Conservation (phyloP, 192 early-diverging fungal genomes). For the Umbelopsis sp. region DNA sequence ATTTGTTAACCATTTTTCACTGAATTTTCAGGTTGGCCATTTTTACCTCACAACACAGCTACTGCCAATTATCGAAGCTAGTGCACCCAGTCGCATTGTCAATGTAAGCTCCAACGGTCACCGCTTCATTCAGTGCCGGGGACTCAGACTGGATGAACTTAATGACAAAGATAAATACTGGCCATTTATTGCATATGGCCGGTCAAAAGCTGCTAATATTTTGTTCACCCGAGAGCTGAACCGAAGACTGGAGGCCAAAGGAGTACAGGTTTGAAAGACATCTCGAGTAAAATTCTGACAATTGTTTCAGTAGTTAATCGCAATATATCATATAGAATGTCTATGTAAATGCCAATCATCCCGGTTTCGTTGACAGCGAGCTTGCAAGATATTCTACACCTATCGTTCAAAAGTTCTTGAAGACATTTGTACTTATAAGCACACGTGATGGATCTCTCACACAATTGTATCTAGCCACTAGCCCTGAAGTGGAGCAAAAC, state of each 20-base stretch:
- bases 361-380: conserved; percentile 34
- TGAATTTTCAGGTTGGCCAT: conserved; percentile 41
- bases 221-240: conserved; percentile 35
- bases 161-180: conserved; percentile 33
- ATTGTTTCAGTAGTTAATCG: neutral
- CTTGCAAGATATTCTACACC: conserved; percentile 20
- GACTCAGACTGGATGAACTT: conserved; percentile 26
- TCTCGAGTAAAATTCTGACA: neutral
- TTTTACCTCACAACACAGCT: conserved; percentile 34
- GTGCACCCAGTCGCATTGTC: conserved; percentile 35
- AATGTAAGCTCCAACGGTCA: conserved; percentile 38
- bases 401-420: conserved; percentile 6
- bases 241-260: conserved; percentile 30
- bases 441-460: conserved; percentile 50
- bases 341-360: conserved; percentile 38
- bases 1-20: too few relatives aligned
- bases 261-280: conserved; percentile 24
- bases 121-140: neutral
- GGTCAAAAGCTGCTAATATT: conserved; percentile 35
- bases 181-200: conserved; percentile 20
- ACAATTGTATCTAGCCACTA: conserved; percentile 52
- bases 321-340: conserved; percentile 17
- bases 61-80: conserved; percentile 28
- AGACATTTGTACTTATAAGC: conserved; percentile 22
- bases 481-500: conserved; percentile 55